phyloP scores from a whole-genome alignment of 2,329 filamentous ascomycete genomes.

The Tolypocladium tundrense region DNA sequence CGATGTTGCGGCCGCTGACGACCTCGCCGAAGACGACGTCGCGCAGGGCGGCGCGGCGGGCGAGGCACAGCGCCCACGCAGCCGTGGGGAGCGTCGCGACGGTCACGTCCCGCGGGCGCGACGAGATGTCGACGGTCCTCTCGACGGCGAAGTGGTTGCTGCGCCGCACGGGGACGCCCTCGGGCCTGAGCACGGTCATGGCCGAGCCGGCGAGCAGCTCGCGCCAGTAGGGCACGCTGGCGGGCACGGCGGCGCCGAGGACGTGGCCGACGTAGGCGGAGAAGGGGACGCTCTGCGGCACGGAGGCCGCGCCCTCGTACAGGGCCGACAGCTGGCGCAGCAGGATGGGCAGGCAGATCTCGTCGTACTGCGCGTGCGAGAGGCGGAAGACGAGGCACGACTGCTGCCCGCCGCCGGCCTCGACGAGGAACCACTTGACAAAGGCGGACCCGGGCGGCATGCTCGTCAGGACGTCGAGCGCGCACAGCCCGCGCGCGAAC shows the following conservation, averaged over 20 bases:
- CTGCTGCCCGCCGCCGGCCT: conserved; percentile 14
- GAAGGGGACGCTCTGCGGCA: conserved; percentile 27
- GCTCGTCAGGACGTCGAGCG: conserved; percentile 42
- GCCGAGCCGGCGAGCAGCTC: conserved; percentile 45
- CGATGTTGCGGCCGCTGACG: conserved; percentile 52
- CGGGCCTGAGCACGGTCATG: conserved; percentile 34
- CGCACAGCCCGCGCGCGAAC: conserved; percentile 43
- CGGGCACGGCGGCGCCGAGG: conserved; percentile 26
- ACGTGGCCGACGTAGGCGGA: conserved; percentile 35
- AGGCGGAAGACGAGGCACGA: conserved; percentile 48
- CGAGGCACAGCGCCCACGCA: conserved; percentile 54
- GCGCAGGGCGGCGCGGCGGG: conserved; percentile 36
- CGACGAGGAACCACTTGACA: conserved; percentile 47
- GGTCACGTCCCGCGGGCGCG: conserved; percentile 44
- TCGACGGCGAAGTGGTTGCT: conserved; percentile 31
- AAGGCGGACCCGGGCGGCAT: conserved; percentile 51
- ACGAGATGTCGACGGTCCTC: conserved; percentile 32
- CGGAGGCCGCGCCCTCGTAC: conserved; percentile 14
- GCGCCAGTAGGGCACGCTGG: conserved; percentile 51
- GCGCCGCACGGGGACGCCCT: conserved; percentile 21
- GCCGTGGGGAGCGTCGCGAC: conserved; percentile 56
- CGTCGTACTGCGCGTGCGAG: conserved; percentile 61
- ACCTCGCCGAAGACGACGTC: conserved; percentile 60
- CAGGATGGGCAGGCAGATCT: conserved; percentile 53
- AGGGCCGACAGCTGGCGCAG: conserved; percentile 49